These are phyloP conservation scores for Mucuna pruriens DNA, from an alignment of 306 rosid genomes.

Conservation along the genomic window DNA sequence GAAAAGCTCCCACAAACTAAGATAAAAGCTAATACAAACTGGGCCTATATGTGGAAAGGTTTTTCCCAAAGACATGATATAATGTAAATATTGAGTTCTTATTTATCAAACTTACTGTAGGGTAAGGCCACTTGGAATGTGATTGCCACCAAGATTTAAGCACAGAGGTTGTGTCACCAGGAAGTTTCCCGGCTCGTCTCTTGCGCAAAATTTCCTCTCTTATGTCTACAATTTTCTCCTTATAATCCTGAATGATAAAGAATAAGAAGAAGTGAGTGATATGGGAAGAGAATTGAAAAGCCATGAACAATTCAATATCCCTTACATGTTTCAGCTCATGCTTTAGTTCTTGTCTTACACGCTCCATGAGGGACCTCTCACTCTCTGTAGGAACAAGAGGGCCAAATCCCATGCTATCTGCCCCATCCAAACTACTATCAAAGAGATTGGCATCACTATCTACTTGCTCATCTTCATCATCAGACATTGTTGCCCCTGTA, in stretches of 20 bases:
- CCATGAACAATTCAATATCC: background rate
- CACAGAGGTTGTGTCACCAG: constrained; percentile 93
- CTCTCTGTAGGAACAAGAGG: constrained; percentile 96
- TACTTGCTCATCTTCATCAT: constrained; percentile 85
- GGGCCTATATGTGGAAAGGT: background rate
- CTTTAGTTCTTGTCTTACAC: constrained; percentile 89
- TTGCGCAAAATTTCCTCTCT: constrained; percentile 92
- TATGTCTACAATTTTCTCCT: constrained; percentile 93
- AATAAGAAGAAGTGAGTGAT: background rate
- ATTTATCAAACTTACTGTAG: constrained; percentile 68
- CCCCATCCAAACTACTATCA: constrained; percentile 71
- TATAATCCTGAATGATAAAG: constrained; percentile 71
- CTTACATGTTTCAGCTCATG: constrained; percentile 84
- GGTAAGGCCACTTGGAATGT: constrained; percentile 97
- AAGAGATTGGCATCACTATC: constrained; percentile 78
- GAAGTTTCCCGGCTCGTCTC: constrained; percentile 97
- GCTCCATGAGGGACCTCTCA: constrained; percentile 94
- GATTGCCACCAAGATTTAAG: constrained; percentile 95
- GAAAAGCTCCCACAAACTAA: background rate
- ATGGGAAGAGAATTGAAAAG: background rate
- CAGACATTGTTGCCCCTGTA: constrained; percentile 96
- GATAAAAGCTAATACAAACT: background rate
- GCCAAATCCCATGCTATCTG: constrained; percentile 93
- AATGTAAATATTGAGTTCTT: constrained; percentile 2
- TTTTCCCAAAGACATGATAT: background rate